Evolutionary conservation across 805 yeast genomes (phyloP), one percentile per base, ranked within the genome.

Genomic region (Clavispora asparagi): DNA sequence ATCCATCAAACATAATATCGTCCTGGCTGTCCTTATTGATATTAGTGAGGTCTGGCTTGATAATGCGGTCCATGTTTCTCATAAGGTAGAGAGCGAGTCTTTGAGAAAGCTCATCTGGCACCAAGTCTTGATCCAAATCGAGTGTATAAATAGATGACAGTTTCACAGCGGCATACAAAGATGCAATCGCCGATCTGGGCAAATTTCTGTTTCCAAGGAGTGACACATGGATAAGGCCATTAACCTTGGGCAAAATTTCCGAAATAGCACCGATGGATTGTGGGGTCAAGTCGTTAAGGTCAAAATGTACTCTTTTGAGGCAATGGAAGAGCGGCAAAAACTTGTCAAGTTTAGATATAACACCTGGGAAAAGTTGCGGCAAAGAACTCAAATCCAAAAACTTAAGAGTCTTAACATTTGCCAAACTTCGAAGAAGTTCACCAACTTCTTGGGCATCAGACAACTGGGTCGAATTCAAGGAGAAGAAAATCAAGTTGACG

Each of bases 1-100:
- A 77, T 6, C 92, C 94, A 65, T 85, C 92, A 60, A 82, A 84
- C 62, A 86, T 74, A 41, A 86, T 69, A 52, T 86, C 92, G 60
- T 71, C 74, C 77, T 86, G 67, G 13, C 36, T 47, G n/a, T 51
- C 55, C 13, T 47, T 54, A 12, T 65, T 40, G 59, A 57, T 51
- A 66, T 49, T 43, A 39, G 50, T 43, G 47, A 52, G 50, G 10
- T 50, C 52, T 3, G 57, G 57, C 19, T 51, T 71, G 54, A 77
- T 61, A 25, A 67, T 66, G 30, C 60, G 63, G 54, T 78, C 81
- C 78, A 79, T 74, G 56, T 79, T 79, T 52, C 76, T 70, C 83
- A 79, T 78, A 46, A 78, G 61, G 53, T 77, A 77, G 42, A 77
- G 74, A 0, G 82, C 83, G 40, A 79, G 73, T 58, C 78, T 70